Percentiles rank a stretch among this genome's conserved stretches.
phyloP scores from a whole-genome alignment of 768 basidiomycete species.

The Albatrellus ellisii region DNA sequence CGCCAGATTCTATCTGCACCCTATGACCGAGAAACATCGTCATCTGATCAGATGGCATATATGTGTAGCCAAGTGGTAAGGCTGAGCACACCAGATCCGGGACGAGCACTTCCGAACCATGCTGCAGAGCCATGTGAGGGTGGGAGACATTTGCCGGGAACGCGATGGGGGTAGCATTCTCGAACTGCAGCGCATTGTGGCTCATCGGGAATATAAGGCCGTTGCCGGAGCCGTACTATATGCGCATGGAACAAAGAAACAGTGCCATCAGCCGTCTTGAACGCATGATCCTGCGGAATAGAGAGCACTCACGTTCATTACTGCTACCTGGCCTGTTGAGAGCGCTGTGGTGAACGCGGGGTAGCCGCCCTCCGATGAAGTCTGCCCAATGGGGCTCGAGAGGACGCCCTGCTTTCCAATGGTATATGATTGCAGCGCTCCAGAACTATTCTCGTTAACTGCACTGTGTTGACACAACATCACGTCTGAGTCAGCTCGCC shows the following conservation, averaged over 20 bases:
- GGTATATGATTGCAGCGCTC: constrained; percentile 43
- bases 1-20: constrained; percentile 64
- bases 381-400: constrained; percentile 30
- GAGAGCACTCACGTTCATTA: constrained; percentile 34
- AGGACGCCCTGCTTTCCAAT: constrained; percentile 33
- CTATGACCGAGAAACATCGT: constrained; percentile 28
- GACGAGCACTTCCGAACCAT: constrained; percentile 42
- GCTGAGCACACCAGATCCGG: constrained; percentile 42
- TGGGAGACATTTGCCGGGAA: constrained; percentile 45
- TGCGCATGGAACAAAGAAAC: background rate
- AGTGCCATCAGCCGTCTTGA: no score
- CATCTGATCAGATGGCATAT: background rate
- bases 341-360: constrained; percentile 41
- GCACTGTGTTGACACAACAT: constrained; percentile 26
- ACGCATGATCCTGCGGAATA: no score
- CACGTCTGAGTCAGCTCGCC: background rate
- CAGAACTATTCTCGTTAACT: constrained; percentile 35
- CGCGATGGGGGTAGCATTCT: constrained; percentile 27
- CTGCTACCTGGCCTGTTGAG: constrained; percentile 43
- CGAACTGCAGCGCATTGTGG: constrained; percentile 21
- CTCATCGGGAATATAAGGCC: constrained; percentile 39
- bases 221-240: constrained; percentile 40
- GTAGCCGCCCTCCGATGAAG: constrained; percentile 33
- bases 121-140: constrained; percentile 54
- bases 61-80: background rate